Evolutionary conservation across 495 filamentous ascomycete genomes (phyloP), one percentile per base, ranked within the genome.

Genomic region (Penicillium paradoxum): DNA sequence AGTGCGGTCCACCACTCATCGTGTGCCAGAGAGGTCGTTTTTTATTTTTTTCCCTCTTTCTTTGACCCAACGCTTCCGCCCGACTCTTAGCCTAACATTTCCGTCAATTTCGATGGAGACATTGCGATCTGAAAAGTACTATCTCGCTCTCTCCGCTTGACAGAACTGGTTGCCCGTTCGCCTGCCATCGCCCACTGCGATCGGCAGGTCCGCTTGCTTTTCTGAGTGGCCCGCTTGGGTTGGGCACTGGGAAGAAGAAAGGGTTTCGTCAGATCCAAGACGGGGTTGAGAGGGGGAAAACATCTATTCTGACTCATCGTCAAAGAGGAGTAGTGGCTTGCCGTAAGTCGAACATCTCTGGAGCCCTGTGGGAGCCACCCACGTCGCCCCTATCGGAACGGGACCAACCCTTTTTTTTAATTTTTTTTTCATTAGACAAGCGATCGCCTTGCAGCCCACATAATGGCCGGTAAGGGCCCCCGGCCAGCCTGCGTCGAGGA

Each of bases 401-500:
- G 57, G 49, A 42, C 43, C 55, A 49, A 59, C 53, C 56, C 59
- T 49, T 51, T 50, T 58, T 40, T 40, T 40, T 34, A 14, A 27
- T 27, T 51, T 30, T 36, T 47, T 49, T 49, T 57, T 52, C 44
- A 51, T 53, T 32, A 45, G 47, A 45, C 22, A 38, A 54, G 55
- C 49, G 52, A 45, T 14, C 51, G 52, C 57, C 56, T 60, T 55
- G 63, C 55, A 70, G 62, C 65, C 64, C 59, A 51, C 48, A 51
- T 51, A 42, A 77, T 72, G 71, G 62, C 70, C 39, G 56, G 63
- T 51, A 71, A 67, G 59, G 60, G 49, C 45, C 68, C 67, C 51
- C 70, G 56, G 40, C 70, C 74, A 51, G 79, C 81, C 54, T 77
- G 70, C 43, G 66, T 73, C 64, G 82, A 84, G 59, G 82, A 84